Percentiles rank a stretch among this genome's conserved stretches.
Evolutionary conservation across 345 rosid species (phyloP).

Genomic region (Euphorbia peplus): DNA sequence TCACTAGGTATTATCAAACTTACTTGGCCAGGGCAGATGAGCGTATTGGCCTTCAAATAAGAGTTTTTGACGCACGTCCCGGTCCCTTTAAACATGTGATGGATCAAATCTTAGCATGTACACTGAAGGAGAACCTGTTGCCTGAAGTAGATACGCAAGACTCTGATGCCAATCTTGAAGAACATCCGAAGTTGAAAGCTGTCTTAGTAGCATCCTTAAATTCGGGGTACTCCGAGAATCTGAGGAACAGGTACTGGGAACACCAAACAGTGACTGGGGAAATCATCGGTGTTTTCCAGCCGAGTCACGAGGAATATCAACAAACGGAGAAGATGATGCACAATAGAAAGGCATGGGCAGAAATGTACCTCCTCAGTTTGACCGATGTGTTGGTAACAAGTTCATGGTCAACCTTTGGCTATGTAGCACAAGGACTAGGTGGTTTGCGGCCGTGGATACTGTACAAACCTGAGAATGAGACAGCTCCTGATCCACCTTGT

Average conservation of each 20-base stretch:
- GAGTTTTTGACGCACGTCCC: constrained; percentile 24
- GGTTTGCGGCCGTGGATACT: constrained; percentile 33
- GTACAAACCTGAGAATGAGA: constrained; percentile 29
- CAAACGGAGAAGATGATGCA: constrained; percentile 23
- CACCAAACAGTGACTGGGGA: constrained; percentile 22
- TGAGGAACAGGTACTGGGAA: constrained; percentile 27
- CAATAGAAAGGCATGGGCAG: constrained; percentile 30
- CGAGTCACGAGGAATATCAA: constrained; percentile 31
- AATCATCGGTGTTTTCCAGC: constrained; percentile 29
- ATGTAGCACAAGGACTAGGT: constrained; percentile 36
- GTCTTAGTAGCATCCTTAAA: constrained; percentile 20
- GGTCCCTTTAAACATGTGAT: constrained; percentile 26
- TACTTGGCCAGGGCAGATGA: constrained; percentile 29
- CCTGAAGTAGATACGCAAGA: constrained; percentile 23
- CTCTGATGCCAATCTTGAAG: background rate
- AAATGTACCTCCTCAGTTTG: constrained; percentile 32
- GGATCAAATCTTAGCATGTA: constrained; percentile 32
- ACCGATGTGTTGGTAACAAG: constrained; percentile 29
- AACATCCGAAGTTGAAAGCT: constrained; percentile 21
- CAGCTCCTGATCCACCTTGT: constrained; percentile 30
- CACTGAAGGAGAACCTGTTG: constrained; percentile 22
- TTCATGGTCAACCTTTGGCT: constrained; percentile 33
- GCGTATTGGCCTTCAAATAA: constrained; percentile 25
- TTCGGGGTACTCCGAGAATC: constrained; percentile 21
- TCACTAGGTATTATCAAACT: constrained; percentile 24